Evolutionary conservation across 2,329 filamentous ascomycete species (phyloP), one percentile per base, ranked within the genome.

Genomic region (Talaromyces sp.): DNA sequence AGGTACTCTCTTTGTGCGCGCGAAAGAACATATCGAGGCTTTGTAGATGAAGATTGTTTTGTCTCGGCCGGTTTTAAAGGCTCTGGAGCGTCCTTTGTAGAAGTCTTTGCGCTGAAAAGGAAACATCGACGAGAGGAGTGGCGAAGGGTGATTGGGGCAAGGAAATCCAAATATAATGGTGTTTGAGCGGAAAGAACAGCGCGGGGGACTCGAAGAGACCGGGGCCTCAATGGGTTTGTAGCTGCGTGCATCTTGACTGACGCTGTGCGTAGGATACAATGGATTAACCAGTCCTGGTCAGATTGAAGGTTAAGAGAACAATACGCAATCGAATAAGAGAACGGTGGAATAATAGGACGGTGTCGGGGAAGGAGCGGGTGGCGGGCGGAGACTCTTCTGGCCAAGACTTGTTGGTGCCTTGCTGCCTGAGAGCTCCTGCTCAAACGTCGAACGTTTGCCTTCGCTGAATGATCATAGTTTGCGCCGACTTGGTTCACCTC

Each of bases 1-100:
- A 96, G 87, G 72, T 90, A 96, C 64, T 89, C 84, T 66, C 87
- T 85, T 73, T 96, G 92, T 67, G 87, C 83, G 68, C 85, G 79
- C 35, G 87, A 91, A 56, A 95, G 82, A 10, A 88, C 84, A 75
- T 89, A 81, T 67, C 73, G 74, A 31, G 74, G 73, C 65, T 77
- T 77, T 8, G 70, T 43, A 31, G 59, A 54, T 9, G 17, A 17
- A n/a, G 37, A 33, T 33, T n/a, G 6, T 15, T 41, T n/a, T 17
- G 43, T 64, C 27, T 22, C 56, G 22, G 57, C 27, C 15, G 67
- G 17, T 35, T 64, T 35, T 3, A 65, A 52, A 6, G 68, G 67
- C 19, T 39, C 52, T 17, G 31, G n/a, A 3, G 33, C 31, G 33
- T 68, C 66, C 35, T 72, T 60, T 69, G 76, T 70, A 57, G 77